A percentile compares a stretch with the other conserved stretches of the same genome.
These are phyloP conservation scores for Xylariaceae sp. DNA, from an alignment of 2,329 filamentous ascomycete genomes.

Conservation along the genomic window DNA sequence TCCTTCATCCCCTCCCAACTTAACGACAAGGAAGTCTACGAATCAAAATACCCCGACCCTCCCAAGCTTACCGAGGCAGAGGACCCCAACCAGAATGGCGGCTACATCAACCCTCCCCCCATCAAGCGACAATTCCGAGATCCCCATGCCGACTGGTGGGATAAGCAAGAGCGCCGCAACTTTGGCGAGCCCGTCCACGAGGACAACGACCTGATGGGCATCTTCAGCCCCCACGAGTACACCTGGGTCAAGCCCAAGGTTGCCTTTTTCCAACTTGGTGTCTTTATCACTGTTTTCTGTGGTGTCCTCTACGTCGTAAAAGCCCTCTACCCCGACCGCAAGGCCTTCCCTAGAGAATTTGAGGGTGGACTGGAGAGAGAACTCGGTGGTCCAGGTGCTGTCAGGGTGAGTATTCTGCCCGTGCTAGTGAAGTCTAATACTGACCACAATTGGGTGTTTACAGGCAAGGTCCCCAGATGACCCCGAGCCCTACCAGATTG, in stretches of 20 bases:
- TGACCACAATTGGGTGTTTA: slow-evolving; percentile 5
- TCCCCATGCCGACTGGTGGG: slow-evolving; percentile 92
- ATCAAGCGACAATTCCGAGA: slow-evolving; percentile 91
- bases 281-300: slow-evolving; percentile 61
- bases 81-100: slow-evolving; percentile 75
- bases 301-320: slow-evolving; percentile 65
- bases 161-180: slow-evolving; percentile 95
- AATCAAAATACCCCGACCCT: slow-evolving; percentile 50
- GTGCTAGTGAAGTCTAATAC: neutral
- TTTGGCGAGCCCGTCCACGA: slow-evolving; percentile 96
- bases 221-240: slow-evolving; percentile 87
- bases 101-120: slow-evolving; percentile 72
- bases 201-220: slow-evolving; percentile 87
- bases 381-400: slow-evolving; percentile 64
- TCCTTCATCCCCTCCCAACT: slow-evolving; percentile 50
- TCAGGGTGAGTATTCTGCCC: slow-evolving; percentile 52
- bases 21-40: slow-evolving; percentile 43
- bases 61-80: slow-evolving; percentile 52
- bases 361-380: slow-evolving; percentile 70
- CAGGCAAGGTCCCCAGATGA: slow-evolving; percentile 55
- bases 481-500: slow-evolving; percentile 43
- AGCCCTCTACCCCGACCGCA: slow-evolving; percentile 67
- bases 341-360: slow-evolving; percentile 65
- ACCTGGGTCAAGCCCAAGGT: slow-evolving; percentile 72
- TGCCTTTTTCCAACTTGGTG: slow-evolving; percentile 63